Base-by-base conservation (phyloP, 176 grass and related monocot genomes). In the Guadua angustifolia region DNA sequence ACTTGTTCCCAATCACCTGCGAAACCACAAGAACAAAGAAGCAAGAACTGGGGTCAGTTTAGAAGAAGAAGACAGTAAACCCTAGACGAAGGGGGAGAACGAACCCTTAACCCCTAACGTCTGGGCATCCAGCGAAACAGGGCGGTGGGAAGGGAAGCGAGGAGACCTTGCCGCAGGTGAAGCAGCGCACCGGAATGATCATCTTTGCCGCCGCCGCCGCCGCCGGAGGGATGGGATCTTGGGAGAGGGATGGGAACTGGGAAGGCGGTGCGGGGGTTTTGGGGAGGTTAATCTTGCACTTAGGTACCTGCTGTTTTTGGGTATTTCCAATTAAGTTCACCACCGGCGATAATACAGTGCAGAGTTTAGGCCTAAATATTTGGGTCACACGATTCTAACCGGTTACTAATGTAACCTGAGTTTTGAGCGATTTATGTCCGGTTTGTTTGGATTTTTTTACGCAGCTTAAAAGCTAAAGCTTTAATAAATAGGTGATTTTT, bases 1-100 rank as follows among this genome's bases (percentile, higher is more conserved):
- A 91, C 26, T 93, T 96, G 83, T 96, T 89, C 47, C 94, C 91
- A 75, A 89, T 89, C 80, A 95, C 94, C 91, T 95, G 70, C 36
- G 9, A 61, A 46, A 51, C 71, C 39, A 50, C 36, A 53, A 42
- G 22, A 90, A 22, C 66, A 2, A 60, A 44, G 0, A 9, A 11
- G 5, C 29, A 16, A 22, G 17, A 44, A 19, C 77, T 16, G 21
- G 36, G 40, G 9, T 22, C 46, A 9, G 59, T 53, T 33, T 3
- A 32, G 63, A 32, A 46, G 45, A 32, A 46, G 45, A 19, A 7
- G 11, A 5, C 49, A 39, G 21, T 26, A 24, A 81, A 46, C 58
- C 19, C 24, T 14, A 36, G 9, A 65, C 47, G 32, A 14, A 14
- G 10, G 3, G 47, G 46, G 52, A 35, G 15, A 42, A 76, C 55